Evolutionary conservation across 108 stramenopile genomes (phyloP), one percentile per base, ranked within the genome.

Genomic region (Nitzschia sp.): DNA sequence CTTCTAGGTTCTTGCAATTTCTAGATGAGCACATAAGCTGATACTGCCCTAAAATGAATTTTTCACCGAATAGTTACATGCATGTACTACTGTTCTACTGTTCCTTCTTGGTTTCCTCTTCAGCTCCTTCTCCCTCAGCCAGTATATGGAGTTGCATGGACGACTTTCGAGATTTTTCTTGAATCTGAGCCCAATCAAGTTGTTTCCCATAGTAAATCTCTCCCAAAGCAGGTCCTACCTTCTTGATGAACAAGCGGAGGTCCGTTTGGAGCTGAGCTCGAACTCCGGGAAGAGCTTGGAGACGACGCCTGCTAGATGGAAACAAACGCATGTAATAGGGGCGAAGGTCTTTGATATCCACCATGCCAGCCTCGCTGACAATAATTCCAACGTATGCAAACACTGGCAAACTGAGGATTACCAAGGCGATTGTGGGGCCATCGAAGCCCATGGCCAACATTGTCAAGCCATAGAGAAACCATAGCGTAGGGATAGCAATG

Each of bases 341-440:
- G 51, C 86, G 85, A 15, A 98, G 63, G 78, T 98, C 96, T 74
- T 96, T 97, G 40, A 85, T 59, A 61, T 95, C 95, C 40, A 96
- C 94, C 93, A 98, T 96, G 51, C 95, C 94, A 7, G 87, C 81
- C 54, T 86, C 88, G 11, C 79, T 83, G 12, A 72, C 83, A 55
- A 93, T 83, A 54, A 90, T 94, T 19, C 95, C 94, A 57, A 87
- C 77, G 69, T 98, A 98, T 17, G 96, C 91, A 73, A 96, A 96
- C 7, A 97, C 52, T 1, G 97, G 97, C 48, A 95, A 80, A 53
- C 82, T 91, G 25, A 95, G 70, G 50, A 96, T 70, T 44, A 80
- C 74, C 25, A 97, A 76, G 3, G 90, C 81, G 41, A 96, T 88
- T 2, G 94, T 82, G 37, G 86, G 87, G 15, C 83, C 77, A 62